Evolutionary conservation across 2,329 filamentous ascomycete genomes (phyloP).

Genomic region (Byssochlamys sp.): DNA sequence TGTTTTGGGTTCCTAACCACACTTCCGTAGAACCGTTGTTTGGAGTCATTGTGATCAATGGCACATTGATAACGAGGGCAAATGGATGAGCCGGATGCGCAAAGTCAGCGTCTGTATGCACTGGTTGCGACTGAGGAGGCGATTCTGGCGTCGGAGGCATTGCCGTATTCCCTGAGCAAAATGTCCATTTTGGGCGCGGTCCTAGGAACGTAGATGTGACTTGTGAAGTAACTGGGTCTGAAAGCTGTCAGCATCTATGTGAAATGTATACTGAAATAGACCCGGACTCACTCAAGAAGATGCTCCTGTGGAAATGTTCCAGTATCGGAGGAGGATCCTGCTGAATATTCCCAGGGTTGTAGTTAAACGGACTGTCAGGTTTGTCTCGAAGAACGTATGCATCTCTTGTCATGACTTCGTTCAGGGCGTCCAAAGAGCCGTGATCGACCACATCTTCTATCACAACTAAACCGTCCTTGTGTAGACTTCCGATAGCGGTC

Average conservation of each 20-base stretch:
- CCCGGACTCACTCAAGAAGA: constrained; percentile 42
- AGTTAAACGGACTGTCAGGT: constrained; percentile 31
- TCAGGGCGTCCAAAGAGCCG: constrained; percentile 45
- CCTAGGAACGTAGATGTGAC: constrained; percentile 43
- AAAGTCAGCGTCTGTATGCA: constrained; percentile 54
- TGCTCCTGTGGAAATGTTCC: constrained; percentile 39
- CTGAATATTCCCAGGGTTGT: constrained; percentile 41
- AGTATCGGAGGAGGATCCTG: constrained; percentile 47
- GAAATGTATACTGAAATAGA: neutral
- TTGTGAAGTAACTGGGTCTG: constrained; percentile 2
- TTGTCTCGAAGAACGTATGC: constrained; percentile 48
- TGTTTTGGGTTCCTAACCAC: constrained; percentile 47
- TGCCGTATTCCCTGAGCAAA: constrained; percentile 50
- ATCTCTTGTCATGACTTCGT: constrained; percentile 51
- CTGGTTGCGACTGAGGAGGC: constrained; percentile 35
- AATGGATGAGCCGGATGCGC: constrained; percentile 47
- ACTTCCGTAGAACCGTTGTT: constrained; percentile 49
- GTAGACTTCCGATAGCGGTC: constrained; percentile 43
- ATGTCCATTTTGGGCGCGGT: constrained; percentile 47
- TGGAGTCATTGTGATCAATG: constrained; percentile 40
- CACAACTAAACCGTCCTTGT: constrained; percentile 49
- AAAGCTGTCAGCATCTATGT: neutral
- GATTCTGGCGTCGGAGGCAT: constrained; percentile 41
- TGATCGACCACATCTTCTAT: constrained; percentile 46
- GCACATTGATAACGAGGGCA: constrained; percentile 45